A percentile compares a stretch with the other conserved stretches of the same genome.
Conservation (phyloP, 495 filamentous ascomycete genomes). For the Penicillium fimorum region DNA sequence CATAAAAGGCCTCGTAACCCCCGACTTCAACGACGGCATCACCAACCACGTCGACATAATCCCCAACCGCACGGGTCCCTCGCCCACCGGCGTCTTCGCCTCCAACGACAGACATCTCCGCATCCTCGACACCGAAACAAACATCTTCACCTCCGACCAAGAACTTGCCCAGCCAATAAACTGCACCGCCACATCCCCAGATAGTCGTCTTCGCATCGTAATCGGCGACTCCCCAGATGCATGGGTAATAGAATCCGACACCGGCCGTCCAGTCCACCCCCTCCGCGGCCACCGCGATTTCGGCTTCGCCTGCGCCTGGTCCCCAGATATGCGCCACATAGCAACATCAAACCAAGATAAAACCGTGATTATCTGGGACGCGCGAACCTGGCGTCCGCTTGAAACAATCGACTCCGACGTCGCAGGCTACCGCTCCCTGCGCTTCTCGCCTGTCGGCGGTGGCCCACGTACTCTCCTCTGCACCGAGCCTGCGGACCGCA, state of each 20-base stretch:
- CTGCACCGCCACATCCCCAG: constrained; percentile 77
- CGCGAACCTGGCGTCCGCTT: constrained; percentile 66
- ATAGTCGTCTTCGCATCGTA: constrained; percentile 74
- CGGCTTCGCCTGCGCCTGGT: constrained; percentile 90
- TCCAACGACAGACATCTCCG: constrained; percentile 81
- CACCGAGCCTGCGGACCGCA: constrained; percentile 80
- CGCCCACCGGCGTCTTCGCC: constrained; percentile 71
- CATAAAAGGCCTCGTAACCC: constrained; percentile 50
- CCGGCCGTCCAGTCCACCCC: constrained; percentile 52
- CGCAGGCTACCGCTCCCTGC: constrained; percentile 72
- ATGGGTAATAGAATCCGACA: constrained; percentile 63
- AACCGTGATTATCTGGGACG: constrained; percentile 82
- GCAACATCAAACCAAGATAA: constrained; percentile 91
- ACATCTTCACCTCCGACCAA: constrained; percentile 60
- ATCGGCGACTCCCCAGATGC: constrained; percentile 64
- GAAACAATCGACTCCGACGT: constrained; percentile 69
- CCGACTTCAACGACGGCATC: constrained; percentile 60
- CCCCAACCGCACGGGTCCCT: constrained; percentile 55
- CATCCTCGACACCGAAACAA: constrained; percentile 68
- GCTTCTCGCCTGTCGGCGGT: constrained; percentile 76
- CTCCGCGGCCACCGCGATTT: constrained; percentile 75
- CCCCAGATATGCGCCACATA: constrained; percentile 81
- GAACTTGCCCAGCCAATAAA: constrained; percentile 71
- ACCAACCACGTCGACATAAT: constrained; percentile 84
- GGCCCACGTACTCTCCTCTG: constrained; percentile 73